phyloP scores from a whole-genome alignment of 2,329 filamentous ascomycete species.

The Leptographium wingfieldii region DNA sequence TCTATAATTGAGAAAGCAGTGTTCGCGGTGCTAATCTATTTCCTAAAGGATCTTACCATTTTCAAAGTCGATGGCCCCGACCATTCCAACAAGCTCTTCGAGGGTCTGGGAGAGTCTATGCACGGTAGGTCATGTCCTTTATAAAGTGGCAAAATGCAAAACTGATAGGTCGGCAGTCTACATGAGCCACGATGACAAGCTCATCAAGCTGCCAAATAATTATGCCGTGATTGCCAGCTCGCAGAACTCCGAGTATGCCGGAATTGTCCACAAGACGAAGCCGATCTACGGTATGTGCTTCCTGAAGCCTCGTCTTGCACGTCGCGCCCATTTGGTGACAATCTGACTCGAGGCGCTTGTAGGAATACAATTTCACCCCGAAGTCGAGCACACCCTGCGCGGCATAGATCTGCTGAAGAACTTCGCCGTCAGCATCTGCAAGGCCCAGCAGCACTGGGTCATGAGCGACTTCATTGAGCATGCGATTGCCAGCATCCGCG shows the following conservation, averaged over 20 bases:
- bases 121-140: constrained; percentile 23
- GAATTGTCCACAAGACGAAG: constrained; percentile 57
- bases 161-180: constrained; percentile 32
- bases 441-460: constrained; percentile 63
- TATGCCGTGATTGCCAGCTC: constrained; percentile 65
- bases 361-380: constrained; percentile 80
- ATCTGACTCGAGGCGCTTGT: constrained; percentile 1
- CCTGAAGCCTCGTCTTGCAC: not conserved
- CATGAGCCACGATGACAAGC: constrained; percentile 62
- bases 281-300: constrained; percentile 47
- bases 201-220: constrained; percentile 45
- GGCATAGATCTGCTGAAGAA: constrained; percentile 65
- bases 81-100: constrained; percentile 69
- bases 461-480: constrained; percentile 75
- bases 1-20: not conserved
- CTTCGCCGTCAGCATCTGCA: constrained; percentile 75
- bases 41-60: constrained; percentile 54
- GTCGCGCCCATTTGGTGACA: constrained; percentile 3
- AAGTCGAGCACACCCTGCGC: constrained; percentile 50
- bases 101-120: constrained; percentile 56
- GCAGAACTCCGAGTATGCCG: constrained; percentile 63
- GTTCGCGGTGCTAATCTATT: constrained; percentile 42
- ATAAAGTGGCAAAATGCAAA: not conserved
- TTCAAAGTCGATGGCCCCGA: constrained; percentile 36
- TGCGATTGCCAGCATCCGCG: constrained; percentile 69